Conservation (phyloP, 2,329 filamentous ascomycete species). For the Ophiostoma novo-ulmi region DNA sequence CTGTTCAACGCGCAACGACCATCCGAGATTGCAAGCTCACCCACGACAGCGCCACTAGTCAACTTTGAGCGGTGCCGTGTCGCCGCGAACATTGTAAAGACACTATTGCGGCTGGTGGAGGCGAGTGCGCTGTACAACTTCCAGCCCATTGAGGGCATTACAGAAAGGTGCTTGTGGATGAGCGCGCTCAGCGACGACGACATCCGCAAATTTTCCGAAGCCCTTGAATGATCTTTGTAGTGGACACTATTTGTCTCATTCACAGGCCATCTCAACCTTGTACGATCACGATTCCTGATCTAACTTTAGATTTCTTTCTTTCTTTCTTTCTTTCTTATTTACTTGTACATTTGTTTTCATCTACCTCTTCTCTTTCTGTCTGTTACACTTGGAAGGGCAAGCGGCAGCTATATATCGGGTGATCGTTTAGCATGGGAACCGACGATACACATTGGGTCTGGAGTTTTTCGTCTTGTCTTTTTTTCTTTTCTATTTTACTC, state of each 20-base stretch:
- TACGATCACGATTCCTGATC: not conserved
- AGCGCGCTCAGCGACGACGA: constrained; percentile 71
- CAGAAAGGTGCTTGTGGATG: constrained; percentile 81
- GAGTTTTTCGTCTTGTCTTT: not conserved
- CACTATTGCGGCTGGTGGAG: constrained; percentile 70
- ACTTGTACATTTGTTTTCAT: not conserved
- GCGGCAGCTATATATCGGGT: constrained; percentile 8
- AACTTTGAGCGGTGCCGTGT: constrained; percentile 80
- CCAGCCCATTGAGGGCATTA: constrained; percentile 68
- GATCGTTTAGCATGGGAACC: not conserved
- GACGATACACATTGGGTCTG: not conserved
- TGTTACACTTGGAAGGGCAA: not conserved
- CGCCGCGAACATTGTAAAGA: constrained; percentile 73
- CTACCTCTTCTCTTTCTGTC: not conserved
- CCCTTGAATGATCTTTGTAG: constrained; percentile 38
- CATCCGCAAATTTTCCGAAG: constrained; percentile 54
- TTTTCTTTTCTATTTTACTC: not conserved
- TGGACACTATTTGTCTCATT: not conserved
- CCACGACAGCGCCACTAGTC: constrained; percentile 62
- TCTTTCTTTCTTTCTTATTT: not conserved
- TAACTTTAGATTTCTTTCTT: not conserved
- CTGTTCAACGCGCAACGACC: constrained; percentile 77
- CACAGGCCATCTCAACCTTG: not conserved
- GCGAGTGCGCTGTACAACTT: constrained; percentile 71
- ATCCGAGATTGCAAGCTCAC: constrained; percentile 64